These are phyloP conservation scores for Heteromeles arbutifolia DNA, from an alignment of 306 rosid species.

Conservation along the genomic window DNA sequence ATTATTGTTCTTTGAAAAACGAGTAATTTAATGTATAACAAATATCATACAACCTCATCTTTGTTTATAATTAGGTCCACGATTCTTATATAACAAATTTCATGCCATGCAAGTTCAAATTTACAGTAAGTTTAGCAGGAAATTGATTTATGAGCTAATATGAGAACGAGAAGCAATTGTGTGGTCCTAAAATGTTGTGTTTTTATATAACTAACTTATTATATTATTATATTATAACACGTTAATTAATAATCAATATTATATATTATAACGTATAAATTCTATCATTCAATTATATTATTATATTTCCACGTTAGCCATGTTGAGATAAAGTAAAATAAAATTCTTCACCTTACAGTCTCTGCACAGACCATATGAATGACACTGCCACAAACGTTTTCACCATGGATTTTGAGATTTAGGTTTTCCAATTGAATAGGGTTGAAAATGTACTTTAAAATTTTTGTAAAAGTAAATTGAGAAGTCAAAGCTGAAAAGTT, in stretches of 20 bases:
- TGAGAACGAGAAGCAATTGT: too few species aligned
- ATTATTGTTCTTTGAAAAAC: neutral
- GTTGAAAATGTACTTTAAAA: neutral
- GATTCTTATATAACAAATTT: neutral
- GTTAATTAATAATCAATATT: too few species aligned
- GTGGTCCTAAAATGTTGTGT: neutral
- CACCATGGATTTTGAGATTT: neutral
- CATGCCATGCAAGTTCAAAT: neutral
- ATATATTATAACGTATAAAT: too few species aligned
- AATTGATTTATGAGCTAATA: neutral
- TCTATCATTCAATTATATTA: too few species aligned
- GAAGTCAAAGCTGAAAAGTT: slow-evolving; percentile 13
- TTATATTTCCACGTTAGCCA: neutral
- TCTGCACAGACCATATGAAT: neutral
- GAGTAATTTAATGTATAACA: neutral
- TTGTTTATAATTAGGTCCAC: neutral
- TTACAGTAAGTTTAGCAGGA: neutral
- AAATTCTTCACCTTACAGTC: neutral
- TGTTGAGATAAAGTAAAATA: neutral
- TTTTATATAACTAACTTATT: too few species aligned
- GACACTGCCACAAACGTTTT: neutral
- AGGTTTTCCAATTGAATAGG: neutral
- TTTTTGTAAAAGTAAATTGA: neutral
- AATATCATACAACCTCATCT: neutral
- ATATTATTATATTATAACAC: too few species aligned